Evolutionary conservation across 257 asterid genomes (phyloP).

Genomic region (Solanum pimpinellifolium): DNA sequence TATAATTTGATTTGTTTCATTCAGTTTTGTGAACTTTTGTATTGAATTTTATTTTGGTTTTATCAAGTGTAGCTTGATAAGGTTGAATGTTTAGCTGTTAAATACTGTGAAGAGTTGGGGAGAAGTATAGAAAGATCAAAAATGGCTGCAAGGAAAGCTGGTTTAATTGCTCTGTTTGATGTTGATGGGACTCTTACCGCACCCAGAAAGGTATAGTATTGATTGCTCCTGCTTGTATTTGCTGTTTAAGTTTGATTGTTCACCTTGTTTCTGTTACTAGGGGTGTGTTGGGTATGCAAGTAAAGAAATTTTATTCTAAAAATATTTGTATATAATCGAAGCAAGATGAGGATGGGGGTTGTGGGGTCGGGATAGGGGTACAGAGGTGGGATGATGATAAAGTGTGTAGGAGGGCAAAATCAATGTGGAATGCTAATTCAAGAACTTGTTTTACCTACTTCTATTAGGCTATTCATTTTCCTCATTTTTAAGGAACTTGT

Average conservation of each 20-base stretch:
- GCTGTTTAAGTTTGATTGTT: neutral
- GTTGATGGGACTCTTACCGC: constrained; percentile 98
- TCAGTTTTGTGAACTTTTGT: neutral
- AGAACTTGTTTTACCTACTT: neutral
- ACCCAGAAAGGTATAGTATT: constrained; percentile 56
- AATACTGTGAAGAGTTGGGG: neutral
- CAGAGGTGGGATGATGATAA: neutral
- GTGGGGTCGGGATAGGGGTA: neutral
- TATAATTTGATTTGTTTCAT: neutral
- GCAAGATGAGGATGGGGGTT: neutral
- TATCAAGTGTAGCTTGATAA: neutral
- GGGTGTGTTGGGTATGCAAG: neutral
- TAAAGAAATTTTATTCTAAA: no score
- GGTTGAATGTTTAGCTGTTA: neutral
- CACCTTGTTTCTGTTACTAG: neutral
- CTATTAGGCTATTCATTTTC: no score
- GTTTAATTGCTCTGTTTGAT: constrained; percentile 81
- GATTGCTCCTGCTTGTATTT: no score
- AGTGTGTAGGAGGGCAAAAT: neutral
- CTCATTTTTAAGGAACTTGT: no score
- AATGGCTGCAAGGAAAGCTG: constrained; percentile 61
- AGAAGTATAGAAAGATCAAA: neutral
- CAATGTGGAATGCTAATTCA: neutral
- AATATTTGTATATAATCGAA: no score
- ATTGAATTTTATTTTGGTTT: neutral